Conservation (phyloP, 2,329 filamentous ascomycete genomes). For the Botrytis cinerea region DNA sequence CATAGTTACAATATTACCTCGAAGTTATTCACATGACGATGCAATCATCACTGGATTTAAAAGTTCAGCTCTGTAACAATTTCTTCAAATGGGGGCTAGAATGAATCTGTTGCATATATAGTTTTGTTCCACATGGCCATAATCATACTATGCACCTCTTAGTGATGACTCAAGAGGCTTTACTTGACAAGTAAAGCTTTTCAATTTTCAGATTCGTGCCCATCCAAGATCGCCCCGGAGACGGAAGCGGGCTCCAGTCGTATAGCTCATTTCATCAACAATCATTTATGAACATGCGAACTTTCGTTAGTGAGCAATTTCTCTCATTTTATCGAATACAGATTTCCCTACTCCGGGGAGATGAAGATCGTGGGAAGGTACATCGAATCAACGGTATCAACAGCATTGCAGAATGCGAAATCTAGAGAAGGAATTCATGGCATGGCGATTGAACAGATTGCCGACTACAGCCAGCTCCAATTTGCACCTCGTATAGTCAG, state of each 20-base stretch:
- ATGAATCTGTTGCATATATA: conserved; percentile 4
- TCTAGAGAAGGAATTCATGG: not conserved
- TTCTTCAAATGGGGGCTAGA: not conserved
- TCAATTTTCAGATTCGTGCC: not conserved
- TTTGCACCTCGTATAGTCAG: not conserved
- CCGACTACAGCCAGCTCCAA: not conserved
- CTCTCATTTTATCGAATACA: not conserved
- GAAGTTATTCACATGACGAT: not conserved
- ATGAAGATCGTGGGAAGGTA: too few species aligned
- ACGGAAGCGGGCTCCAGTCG: not conserved
- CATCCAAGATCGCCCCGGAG: not conserved
- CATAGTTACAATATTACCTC: not conserved
- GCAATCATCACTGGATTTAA: not conserved
- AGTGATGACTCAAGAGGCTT: not conserved
- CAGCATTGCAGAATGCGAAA: not conserved
- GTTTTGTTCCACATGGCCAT: not conserved
- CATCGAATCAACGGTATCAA: not conserved
- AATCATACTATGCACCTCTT: not conserved
- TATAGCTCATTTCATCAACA: not conserved
- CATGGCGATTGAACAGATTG: not conserved
- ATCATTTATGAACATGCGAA: not conserved
- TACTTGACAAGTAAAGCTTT: not conserved
- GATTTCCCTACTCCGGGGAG: not conserved
- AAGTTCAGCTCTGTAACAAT: not conserved
- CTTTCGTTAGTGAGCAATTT: not conserved